phyloP scores from a whole-genome alignment of 2,329 filamentous ascomycete genomes.

The Spiromastix sp. region DNA sequence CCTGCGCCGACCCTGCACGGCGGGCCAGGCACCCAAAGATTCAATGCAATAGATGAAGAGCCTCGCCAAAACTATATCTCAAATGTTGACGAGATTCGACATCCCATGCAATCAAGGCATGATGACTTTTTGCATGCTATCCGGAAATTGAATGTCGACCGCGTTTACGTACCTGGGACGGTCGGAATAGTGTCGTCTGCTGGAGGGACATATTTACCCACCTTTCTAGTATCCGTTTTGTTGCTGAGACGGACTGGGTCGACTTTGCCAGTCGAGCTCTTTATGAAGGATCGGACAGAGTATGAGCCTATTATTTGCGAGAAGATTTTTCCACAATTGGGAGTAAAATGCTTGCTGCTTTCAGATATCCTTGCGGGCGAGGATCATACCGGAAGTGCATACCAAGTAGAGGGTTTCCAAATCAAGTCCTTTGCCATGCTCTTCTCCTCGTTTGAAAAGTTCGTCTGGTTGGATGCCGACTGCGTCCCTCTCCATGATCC shows the following conservation, averaged over 20 bases:
- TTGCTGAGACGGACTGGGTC: conserved; percentile 37
- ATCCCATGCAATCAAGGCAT: too few species aligned
- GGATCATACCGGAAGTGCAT: conserved; percentile 14
- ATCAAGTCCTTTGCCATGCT: conserved; percentile 40
- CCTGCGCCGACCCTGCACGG: too few species aligned
- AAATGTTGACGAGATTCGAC: too few species aligned
- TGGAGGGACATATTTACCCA: conserved; percentile 32
- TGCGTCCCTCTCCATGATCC: conserved; percentile 35
- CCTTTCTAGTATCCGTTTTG: conserved; percentile 34
- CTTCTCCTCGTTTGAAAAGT: conserved; percentile 40
- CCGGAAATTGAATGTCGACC: too few species aligned
- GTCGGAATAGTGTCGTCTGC: conserved; percentile 30
- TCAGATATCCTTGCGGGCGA: conserved; percentile 23
- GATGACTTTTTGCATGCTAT: too few species aligned
- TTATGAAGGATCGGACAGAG: conserved; percentile 30
- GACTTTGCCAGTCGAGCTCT: conserved; percentile 36
- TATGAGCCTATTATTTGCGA: conserved; percentile 35
- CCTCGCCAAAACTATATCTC: too few species aligned
- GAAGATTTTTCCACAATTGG: conserved; percentile 31
- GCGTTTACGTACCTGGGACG: conserved; percentile 19
- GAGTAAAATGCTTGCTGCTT: conserved; percentile 35
- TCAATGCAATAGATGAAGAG: too few species aligned
- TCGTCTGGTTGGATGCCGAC: conserved; percentile 41
- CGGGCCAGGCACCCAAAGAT: too few species aligned
- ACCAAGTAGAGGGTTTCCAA: conserved; percentile 38